Evolutionary conservation across 306 rosid species (phyloP).

Genomic region (Cicer bijugum): DNA sequence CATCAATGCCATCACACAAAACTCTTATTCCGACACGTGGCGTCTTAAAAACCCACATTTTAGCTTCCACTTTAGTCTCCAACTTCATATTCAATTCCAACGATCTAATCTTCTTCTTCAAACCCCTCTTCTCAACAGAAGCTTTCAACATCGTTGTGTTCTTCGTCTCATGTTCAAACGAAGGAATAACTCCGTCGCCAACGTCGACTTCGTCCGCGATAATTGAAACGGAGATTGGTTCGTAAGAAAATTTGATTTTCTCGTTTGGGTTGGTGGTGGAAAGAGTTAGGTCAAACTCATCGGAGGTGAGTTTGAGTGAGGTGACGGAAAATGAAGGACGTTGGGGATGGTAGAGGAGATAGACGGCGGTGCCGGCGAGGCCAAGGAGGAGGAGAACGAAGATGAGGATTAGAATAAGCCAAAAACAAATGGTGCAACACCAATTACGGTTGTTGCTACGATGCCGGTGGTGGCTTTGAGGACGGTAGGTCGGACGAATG

Average conservation of each 20-base stretch:
- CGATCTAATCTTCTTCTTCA: slow-evolving; percentile 64
- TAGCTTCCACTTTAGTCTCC: slow-evolving; percentile 74
- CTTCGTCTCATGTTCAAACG: slow-evolving; percentile 66
- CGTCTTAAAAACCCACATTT: slow-evolving; percentile 61
- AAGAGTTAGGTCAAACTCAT: slow-evolving; percentile 44
- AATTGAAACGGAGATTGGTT: slow-evolving; percentile 41
- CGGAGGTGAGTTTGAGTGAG: slow-evolving; percentile 44
- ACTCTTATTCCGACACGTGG: slow-evolving; percentile 71
- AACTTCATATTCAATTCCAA: slow-evolving; percentile 61
- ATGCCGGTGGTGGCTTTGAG: slow-evolving; percentile 53
- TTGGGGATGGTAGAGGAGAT: slow-evolving; percentile 66
- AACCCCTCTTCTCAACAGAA: slow-evolving; percentile 46
- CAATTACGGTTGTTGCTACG: slow-evolving; percentile 61
- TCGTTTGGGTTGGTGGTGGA: slow-evolving; percentile 51
- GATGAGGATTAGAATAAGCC: slow-evolving; percentile 57
- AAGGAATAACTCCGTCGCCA: slow-evolving; percentile 44
- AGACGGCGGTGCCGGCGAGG: slow-evolving; percentile 54
- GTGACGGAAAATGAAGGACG: slow-evolving; percentile 49
- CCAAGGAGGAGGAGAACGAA: slow-evolving; percentile 59
- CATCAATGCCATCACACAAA: slow-evolving; percentile 64
- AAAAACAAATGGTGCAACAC: slow-evolving; percentile 67
- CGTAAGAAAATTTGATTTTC: slow-evolving; percentile 42
- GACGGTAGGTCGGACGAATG: slow-evolving; percentile 78
- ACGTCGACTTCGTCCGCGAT: slow-evolving; percentile 25
- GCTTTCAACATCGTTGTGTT: slow-evolving; percentile 69